These are phyloP conservation scores for Ricinus communis DNA, from an alignment of 345 rosid genomes.

Conservation along the genomic window DNA sequence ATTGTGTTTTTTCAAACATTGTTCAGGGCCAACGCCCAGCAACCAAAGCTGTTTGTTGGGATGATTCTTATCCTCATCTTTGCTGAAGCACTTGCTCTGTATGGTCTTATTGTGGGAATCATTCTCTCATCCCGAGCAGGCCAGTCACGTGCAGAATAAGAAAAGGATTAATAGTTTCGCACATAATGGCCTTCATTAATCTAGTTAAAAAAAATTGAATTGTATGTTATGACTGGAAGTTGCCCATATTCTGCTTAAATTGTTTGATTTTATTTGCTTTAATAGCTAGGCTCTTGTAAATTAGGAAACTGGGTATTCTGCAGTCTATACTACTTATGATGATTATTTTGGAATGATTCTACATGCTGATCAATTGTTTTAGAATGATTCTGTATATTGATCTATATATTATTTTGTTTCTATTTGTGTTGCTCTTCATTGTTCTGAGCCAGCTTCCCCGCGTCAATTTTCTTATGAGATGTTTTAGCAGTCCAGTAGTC, in stretches of 20 bases:
- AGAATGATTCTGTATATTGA: not conserved
- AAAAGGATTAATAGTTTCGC: no score
- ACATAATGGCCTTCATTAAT: not conserved
- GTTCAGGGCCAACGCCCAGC: constrained; percentile 84
- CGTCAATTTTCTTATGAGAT: not conserved
- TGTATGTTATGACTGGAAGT: constrained; percentile 1
- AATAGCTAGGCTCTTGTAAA: constrained; percentile 1
- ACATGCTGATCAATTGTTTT: no score
- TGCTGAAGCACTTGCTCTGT: constrained; percentile 84
- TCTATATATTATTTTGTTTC: not conserved
- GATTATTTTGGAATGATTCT: no score
- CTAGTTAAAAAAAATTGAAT: not conserved
- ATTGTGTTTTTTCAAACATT: not conserved
- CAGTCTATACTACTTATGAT: not conserved
- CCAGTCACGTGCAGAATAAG: constrained; percentile 83
- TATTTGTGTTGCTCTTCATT: not conserved
- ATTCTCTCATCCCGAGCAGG: constrained; percentile 93
- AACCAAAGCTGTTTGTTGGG: constrained; percentile 85
- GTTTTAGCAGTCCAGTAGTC: no score
- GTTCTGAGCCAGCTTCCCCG: not conserved
- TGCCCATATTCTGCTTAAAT: not conserved
- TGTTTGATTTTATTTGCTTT: constrained; percentile 1
- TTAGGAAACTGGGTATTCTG: not conserved
- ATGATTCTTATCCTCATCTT: constrained; percentile 93
- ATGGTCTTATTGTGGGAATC: constrained; percentile 87